Evolutionary conservation across 1,284 basidiomycete species (phyloP), one percentile per base, ranked within the genome.

Genomic region (Trichosporon ovoides): DNA sequence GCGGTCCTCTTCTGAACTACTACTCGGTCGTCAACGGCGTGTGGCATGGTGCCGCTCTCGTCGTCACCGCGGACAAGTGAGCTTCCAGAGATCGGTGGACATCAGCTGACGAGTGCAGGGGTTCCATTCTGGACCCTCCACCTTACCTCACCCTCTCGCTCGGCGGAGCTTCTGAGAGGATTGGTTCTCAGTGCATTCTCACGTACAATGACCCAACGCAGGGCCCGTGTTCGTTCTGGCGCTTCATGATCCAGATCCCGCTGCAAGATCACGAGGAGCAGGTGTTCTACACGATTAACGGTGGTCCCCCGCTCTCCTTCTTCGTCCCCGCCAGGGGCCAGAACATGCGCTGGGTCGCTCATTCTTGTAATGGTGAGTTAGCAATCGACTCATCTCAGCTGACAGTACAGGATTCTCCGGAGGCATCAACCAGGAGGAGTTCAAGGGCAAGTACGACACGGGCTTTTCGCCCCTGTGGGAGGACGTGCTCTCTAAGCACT

Each of bases 401-500:
- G 14, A 52, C 22, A 3, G 13, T 9, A 11, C 55, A 75, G 73
- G 82, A 18, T 83, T 83, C 75, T 80, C 78, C 13, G 69, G 75
- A 78, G 43, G 80, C 80, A 49, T 63, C 19, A 52, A 83, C 66
- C 73, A 77, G 20, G 74, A 75, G 38, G 73, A 73, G 19, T 78
- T 79, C 67, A 77, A 75, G 58, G 71, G 77, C 81, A 88, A 48
- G 83, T 87, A 22, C 84, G 38, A 34, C 5, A 73, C 72, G 1
- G 73, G 91, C 0, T 92, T 89, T 69, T 91, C 93, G 73, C 91
- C 89, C 11, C 85, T 98, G 11, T 98, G 95, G 95, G 83, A 87
- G 65, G 94, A 98, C 76, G 77, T 98, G 38, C 82, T 98, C 31
- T 79, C 82, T 40, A 86, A 88, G 66, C 95, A 98, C 69, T 81